A percentile compares a stretch with the other conserved stretches of the same genome.
These are phyloP conservation scores for Pseudovirgaria hyperparasitica DNA, from an alignment of 2,329 filamentous ascomycete genomes.

Conservation along the genomic window DNA sequence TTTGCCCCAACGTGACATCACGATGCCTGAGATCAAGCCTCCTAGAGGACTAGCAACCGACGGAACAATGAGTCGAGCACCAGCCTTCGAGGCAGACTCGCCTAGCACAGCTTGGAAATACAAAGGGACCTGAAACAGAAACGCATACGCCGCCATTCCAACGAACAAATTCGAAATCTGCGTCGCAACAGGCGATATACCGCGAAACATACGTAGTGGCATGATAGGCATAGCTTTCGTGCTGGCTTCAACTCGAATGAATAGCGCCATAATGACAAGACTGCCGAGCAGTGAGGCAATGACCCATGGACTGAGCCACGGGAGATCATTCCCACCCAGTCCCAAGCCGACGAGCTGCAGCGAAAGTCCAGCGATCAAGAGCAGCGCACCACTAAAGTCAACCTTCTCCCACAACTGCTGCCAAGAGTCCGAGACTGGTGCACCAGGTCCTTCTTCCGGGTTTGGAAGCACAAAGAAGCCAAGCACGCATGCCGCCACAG, in stretches of 20 bases:
- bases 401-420: constrained; percentile 37
- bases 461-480: constrained; percentile 42
- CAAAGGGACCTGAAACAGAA: constrained; percentile 35
- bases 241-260: constrained; percentile 27
- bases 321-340: constrained; percentile 32
- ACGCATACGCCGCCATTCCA: constrained; percentile 49
- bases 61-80: constrained; percentile 31
- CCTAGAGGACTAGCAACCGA: constrained; percentile 33
- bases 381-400: constrained; percentile 44
- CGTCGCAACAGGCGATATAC: constrained; percentile 40
- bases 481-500: constrained; percentile 39
- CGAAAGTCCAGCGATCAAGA: constrained; percentile 47
- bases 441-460: constrained; percentile 24
- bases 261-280: constrained; percentile 22
- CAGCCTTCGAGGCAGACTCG: constrained; percentile 32
- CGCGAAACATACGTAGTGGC: constrained; percentile 39
- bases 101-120: constrained; percentile 59
- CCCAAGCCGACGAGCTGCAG: constrained; percentile 37
- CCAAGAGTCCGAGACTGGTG: too few relatives aligned
- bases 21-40: constrained; percentile 30
- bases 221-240: constrained; percentile 33
- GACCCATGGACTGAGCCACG: constrained; percentile 31
- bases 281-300: constrained; percentile 26
- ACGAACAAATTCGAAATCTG: constrained; percentile 48
- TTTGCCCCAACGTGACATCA: constrained; percentile 36